Conservation (phyloP, 2,329 filamentous ascomycete species). For the Paecilomyces dactylethromorphus region DNA sequence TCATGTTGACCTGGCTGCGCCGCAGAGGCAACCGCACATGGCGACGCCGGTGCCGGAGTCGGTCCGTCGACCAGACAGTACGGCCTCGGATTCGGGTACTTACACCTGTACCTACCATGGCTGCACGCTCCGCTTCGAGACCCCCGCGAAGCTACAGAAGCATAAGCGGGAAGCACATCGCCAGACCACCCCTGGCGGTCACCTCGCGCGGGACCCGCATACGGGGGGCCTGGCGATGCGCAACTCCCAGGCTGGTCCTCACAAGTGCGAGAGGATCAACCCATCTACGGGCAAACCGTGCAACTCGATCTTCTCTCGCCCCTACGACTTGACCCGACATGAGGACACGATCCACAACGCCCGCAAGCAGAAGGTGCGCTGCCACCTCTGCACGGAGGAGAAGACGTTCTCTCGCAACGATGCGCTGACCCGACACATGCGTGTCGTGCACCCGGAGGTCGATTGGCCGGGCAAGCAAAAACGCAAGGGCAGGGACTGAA, state of each 20-base stretch:
- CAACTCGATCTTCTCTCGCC: slow-evolving; percentile 87
- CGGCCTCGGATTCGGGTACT: slow-evolving; percentile 71
- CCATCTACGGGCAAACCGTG: slow-evolving; percentile 92
- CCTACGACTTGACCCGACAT: slow-evolving; percentile 92
- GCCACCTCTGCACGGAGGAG: slow-evolving; percentile 86
- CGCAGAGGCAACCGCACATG: slow-evolving; percentile 17
- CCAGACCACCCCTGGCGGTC: slow-evolving; percentile 54
- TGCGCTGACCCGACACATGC: slow-evolving; percentile 87
- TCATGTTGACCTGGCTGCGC: slow-evolving; percentile 9
- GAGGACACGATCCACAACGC: slow-evolving; percentile 97
- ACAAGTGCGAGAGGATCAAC: slow-evolving; percentile 88
- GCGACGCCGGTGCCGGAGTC: slow-evolving; percentile 29
- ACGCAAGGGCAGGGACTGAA: slow-evolving; percentile 31
- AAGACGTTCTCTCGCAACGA: slow-evolving; percentile 96
- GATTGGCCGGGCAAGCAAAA: slow-evolving; percentile 66
- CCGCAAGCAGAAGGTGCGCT: slow-evolving; percentile 89
- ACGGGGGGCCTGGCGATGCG: slow-evolving; percentile 52
- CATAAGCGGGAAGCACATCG: slow-evolving; percentile 93
- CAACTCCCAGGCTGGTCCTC: slow-evolving; percentile 87
- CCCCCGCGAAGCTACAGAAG: slow-evolving; percentile 78
- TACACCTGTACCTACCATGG: slow-evolving; percentile 97
- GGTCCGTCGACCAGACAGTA: slow-evolving; percentile 53
- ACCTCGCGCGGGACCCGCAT: slow-evolving; percentile 34
- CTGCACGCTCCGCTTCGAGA: slow-evolving; percentile 81
- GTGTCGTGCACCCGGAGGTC: slow-evolving; percentile 85